phyloP scores from a whole-genome alignment of 305 asterid species.

The Fraxinus sp. region DNA sequence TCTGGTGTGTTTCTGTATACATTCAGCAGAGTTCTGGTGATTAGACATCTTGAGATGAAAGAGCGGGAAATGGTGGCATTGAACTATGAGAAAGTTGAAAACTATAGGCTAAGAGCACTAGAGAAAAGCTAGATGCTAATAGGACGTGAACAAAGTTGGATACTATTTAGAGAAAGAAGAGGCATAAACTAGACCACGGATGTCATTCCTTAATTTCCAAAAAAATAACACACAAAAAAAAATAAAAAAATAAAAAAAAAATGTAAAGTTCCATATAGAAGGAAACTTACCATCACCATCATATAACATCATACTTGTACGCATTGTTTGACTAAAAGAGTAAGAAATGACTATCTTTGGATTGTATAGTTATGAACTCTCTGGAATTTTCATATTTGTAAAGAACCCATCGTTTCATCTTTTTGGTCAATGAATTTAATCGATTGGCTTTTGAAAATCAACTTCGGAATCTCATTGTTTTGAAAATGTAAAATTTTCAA shows the following conservation, averaged over 20 bases:
- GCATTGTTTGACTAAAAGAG: neutral
- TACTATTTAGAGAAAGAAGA: neutral
- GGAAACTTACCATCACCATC: neutral
- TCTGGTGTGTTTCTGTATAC: too few species aligned
- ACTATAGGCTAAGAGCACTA: neutral
- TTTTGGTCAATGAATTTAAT: neutral
- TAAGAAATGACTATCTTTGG: neutral
- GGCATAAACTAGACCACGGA: neutral
- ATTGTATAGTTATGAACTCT: neutral
- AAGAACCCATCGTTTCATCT: neutral
- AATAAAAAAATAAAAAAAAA: neutral
- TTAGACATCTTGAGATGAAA: neutral
- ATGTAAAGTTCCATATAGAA: neutral
- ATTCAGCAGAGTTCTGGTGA: too few species aligned
- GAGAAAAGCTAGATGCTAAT: neutral
- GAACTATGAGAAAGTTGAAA: neutral
- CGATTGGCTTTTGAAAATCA: neutral
- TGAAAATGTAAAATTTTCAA: too few species aligned
- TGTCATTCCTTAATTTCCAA: neutral
- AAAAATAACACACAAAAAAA: neutral
- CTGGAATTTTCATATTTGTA: neutral
- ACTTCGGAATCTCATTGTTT: neutral
- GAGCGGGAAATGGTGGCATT: neutral
- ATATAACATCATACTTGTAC: neutral
- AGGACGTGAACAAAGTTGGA: neutral